A percentile compares a stretch with the other conserved stretches of the same genome.
Conservation (phyloP, 352 stramenopile species). For the Globisporangium paddicum region DNA sequence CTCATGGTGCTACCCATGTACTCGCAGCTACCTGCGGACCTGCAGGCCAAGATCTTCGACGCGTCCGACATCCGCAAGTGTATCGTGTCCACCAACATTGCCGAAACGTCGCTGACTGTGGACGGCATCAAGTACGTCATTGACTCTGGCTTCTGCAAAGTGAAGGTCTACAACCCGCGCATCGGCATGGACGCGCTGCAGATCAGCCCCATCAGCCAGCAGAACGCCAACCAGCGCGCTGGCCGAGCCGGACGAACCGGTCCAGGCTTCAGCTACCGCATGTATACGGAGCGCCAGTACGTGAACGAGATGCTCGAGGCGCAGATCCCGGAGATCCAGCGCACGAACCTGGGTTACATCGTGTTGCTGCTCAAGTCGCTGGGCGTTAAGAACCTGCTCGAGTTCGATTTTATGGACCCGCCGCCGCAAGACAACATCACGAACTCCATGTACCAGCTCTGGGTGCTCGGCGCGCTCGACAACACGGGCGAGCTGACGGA, state of each 20-base stretch:
- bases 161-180: slow-evolving; percentile 99
- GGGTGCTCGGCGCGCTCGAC: slow-evolving; percentile 97
- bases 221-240: slow-evolving; percentile 97
- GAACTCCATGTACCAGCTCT: slow-evolving; percentile 99
- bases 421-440: slow-evolving; percentile 96
- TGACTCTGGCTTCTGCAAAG: slow-evolving; percentile 97
- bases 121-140: slow-evolving; percentile 99
- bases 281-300: slow-evolving; percentile 98
- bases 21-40: slow-evolving; percentile 95
- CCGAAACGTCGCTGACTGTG: slow-evolving; percentile 95
- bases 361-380: slow-evolving; percentile 98
- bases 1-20: slow-evolving; percentile 99
- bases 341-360: slow-evolving; percentile 97
- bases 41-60: slow-evolving; percentile 98
- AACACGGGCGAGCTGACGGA: slow-evolving; percentile 96
- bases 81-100: slow-evolving; percentile 98
- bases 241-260: slow-evolving; percentile 92
- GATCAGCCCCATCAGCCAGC: slow-evolving; percentile 94
- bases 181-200: slow-evolving; percentile 99
- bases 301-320: slow-evolving; percentile 96
- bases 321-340: slow-evolving; percentile 98
- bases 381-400: slow-evolving; percentile 92
- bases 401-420: slow-evolving; percentile 99
- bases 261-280: slow-evolving; percentile 91
- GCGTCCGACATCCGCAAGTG: slow-evolving; percentile 94